Percentiles rank a stretch among this genome's conserved stretches.
phyloP scores from a whole-genome alignment of 2,329 filamentous ascomycete species.

The Fusarium sp. region DNA sequence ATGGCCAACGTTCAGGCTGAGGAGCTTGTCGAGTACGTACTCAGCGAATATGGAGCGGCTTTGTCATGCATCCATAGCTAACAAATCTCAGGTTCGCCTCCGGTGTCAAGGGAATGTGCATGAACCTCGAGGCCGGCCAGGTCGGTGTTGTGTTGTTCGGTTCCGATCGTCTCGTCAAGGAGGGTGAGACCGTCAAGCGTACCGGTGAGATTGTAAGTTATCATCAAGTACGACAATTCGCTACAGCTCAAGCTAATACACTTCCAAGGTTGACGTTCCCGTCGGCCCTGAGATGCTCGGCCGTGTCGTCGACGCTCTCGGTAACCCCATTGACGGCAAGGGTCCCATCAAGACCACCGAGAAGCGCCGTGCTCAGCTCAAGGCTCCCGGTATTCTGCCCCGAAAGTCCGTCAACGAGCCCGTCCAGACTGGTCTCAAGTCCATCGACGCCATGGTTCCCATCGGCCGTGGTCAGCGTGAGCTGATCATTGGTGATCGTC shows the following conservation, averaged over 20 bases:
- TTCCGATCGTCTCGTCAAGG: constrained; percentile 99
- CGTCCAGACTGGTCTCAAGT: constrained; percentile 99
- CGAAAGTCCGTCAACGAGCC: constrained; percentile 98
- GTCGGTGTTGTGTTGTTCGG: constrained; percentile 99
- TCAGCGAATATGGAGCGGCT: constrained; percentile 24
- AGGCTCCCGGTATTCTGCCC: constrained; percentile 98
- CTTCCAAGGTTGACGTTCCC: constrained; percentile 88
- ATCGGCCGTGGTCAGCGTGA: constrained; percentile 99
- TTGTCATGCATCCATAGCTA: constrained; percentile 29
- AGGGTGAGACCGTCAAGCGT: constrained; percentile 99
- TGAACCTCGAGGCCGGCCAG: constrained; percentile 99
- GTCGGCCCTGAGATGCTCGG: constrained; percentile 93
- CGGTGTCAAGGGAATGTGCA: constrained; percentile 99
- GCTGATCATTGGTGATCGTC: constrained; percentile 99
- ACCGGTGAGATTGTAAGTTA: constrained; percentile 95
- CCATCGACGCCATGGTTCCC: constrained; percentile 98
- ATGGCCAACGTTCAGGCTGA: constrained; percentile 99
- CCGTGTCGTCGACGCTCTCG: constrained; percentile 97
- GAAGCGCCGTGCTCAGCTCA: constrained; percentile 96
- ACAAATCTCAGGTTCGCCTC: constrained; percentile 85
- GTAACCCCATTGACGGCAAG: constrained; percentile 99
- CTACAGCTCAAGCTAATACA: constrained; percentile 39
- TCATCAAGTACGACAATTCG: neutral
- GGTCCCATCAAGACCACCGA: constrained; percentile 92
- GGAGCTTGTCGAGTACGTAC: constrained; percentile 97